Conservation (phyloP, 2,329 filamentous ascomycete genomes). For the Exophiala sideris region DNA sequence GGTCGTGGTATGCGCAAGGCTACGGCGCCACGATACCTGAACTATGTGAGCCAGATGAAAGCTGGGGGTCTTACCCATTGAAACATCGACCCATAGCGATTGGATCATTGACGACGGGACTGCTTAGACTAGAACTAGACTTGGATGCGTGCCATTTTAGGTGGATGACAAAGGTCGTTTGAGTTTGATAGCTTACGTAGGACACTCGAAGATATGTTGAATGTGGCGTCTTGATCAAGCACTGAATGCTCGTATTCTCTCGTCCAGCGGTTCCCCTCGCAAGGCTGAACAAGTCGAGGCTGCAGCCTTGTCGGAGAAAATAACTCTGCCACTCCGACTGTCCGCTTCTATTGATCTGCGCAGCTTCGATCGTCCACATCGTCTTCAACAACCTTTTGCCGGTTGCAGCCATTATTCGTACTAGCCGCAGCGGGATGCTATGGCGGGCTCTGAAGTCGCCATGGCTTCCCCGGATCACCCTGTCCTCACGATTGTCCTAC, state of each 20-base stretch:
- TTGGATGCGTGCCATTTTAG: too few species aligned
- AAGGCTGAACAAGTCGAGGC: neutral
- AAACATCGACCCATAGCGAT: too few species aligned
- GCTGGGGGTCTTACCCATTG: neutral
- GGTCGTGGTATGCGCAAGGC: slow-evolving; percentile 37
- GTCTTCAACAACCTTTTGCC: neutral
- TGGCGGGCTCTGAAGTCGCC: slow-evolving; percentile 17
- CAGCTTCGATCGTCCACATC: neutral
- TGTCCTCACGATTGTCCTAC: neutral
- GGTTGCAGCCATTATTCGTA: neutral
- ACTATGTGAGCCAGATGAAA: neutral
- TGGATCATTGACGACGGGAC: too few species aligned
- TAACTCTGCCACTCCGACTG: neutral
- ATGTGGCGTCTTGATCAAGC: too few species aligned
- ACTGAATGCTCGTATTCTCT: too few species aligned
- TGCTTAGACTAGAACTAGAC: too few species aligned
- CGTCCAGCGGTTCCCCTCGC: neutral
- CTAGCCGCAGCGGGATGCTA: slow-evolving; percentile 19
- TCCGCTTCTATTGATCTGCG: neutral
- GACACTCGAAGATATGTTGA: neutral
- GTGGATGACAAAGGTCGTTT: too few species aligned
- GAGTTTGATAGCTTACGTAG: neutral
- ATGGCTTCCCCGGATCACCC: slow-evolving; percentile 7
- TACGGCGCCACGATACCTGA: neutral
- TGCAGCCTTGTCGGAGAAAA: slow-evolving; percentile 1